Evolutionary conservation across 2,329 filamentous ascomycete species (phyloP).

Genomic region (Cordyceps fumosorosea): DNA sequence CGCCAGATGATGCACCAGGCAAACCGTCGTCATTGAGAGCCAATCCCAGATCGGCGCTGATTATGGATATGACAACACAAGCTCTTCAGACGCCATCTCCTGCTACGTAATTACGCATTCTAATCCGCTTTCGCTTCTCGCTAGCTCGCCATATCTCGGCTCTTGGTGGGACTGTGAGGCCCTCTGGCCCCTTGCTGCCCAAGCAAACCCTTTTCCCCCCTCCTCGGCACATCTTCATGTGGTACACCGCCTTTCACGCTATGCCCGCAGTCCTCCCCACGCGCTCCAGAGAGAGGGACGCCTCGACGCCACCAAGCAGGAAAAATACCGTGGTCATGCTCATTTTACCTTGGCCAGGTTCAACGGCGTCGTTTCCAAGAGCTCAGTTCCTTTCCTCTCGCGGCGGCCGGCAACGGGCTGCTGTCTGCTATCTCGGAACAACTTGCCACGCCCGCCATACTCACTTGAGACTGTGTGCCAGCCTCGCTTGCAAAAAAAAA

Average conservation of each 20-base stretch:
- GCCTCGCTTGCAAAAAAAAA: neutral
- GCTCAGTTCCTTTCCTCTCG: neutral
- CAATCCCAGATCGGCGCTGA: conserved; percentile 5
- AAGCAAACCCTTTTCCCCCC: conserved; percentile 5
- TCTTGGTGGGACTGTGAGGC: conserved; percentile 6
- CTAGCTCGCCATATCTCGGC: conserved; percentile 5
- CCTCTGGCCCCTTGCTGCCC: conserved; percentile 5
- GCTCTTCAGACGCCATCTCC: neutral
- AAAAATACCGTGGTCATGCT: neutral
- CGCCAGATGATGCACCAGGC: conserved; percentile 5
- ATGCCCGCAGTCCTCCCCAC: conserved; percentile 3
- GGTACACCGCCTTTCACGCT: conserved; percentile 9
- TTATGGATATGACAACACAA: conserved; percentile 2
- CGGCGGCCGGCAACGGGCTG: neutral
- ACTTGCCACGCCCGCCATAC: neutral
- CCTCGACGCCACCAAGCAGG: conserved; percentile 4
- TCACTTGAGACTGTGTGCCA: neutral
- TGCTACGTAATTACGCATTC: conserved; percentile 10
- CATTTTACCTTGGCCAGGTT: neutral
- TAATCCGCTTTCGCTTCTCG: conserved; percentile 7
- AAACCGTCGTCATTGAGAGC: neutral
- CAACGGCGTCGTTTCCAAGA: neutral
- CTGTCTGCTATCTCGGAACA: neutral
- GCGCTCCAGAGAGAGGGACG: neutral
- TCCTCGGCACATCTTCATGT: conserved; percentile 12